Percentiles rank a stretch among this genome's conserved stretches.
Evolutionary conservation across 2,329 filamentous ascomycete genomes (phyloP).

Genomic region (Penicillium italicum): DNA sequence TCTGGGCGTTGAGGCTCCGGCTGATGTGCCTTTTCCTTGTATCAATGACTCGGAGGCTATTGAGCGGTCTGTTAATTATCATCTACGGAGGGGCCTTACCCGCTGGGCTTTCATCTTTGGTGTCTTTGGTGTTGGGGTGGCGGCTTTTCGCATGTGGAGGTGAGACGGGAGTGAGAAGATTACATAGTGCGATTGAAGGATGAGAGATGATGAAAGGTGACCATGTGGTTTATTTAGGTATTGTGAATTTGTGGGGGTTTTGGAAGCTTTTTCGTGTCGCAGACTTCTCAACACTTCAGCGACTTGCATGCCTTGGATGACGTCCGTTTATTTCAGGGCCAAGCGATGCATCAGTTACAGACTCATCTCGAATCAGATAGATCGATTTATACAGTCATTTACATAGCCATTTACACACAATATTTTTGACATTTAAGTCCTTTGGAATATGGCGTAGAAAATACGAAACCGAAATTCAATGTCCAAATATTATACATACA

Average conservation of each 20-base stretch:
- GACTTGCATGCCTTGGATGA: neutral
- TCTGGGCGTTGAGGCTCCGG: slow-evolving; percentile 38
- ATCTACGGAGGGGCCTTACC: slow-evolving; percentile 28
- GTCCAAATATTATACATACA: slow-evolving; percentile 1
- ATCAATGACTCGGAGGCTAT: slow-evolving; percentile 34
- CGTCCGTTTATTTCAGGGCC: neutral
- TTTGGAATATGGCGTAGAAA: neutral
- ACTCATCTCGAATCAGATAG: neutral
- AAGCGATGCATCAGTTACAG: neutral
- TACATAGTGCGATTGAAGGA: neutral
- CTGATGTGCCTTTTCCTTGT: slow-evolving; percentile 37
- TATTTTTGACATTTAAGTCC: neutral
- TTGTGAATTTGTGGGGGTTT: neutral
- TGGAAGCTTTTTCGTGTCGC: neutral
- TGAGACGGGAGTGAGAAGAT: neutral
- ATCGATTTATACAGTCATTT: neutral
- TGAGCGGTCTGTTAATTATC: slow-evolving; percentile 14
- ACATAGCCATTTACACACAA: neutral
- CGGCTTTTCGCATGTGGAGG: neutral
- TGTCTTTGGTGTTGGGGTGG: slow-evolving; percentile 13
- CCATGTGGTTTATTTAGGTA: neutral
- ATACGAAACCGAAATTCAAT: slow-evolving; percentile 4
- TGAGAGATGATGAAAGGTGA: neutral
- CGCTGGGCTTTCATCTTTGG: slow-evolving; percentile 28
- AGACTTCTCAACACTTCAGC: neutral